Percentiles rank a stretch among this genome's conserved stretches.
Evolutionary conservation across 345 rosid species (phyloP).

Genomic region (Sisymbrium altissimum): DNA sequence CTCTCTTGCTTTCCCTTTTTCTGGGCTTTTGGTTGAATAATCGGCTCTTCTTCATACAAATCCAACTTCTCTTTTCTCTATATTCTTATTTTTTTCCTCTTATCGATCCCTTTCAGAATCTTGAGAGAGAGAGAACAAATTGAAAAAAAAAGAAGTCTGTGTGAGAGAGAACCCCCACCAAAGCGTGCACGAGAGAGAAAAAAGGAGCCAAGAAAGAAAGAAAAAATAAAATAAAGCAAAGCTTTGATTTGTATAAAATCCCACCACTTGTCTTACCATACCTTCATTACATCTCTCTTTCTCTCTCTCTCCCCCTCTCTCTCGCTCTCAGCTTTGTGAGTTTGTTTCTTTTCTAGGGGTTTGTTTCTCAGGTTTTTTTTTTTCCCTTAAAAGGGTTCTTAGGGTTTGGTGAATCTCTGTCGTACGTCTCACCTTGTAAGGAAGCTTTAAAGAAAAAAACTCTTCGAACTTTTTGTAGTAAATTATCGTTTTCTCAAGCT

Average conservation of each 20-base stretch:
- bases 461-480: background rate
- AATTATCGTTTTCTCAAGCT: background rate
- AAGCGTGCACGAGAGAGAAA: conserved; percentile 36
- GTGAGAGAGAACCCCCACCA: conserved; percentile 28
- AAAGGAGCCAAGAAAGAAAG: background rate
- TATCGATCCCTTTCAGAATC: conserved; percentile 33
- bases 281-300: conserved; percentile 22
- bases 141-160: background rate
- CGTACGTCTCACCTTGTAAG: conserved; percentile 11
- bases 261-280: conserved; percentile 23
- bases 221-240: background rate
- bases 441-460: background rate
- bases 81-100: conserved; percentile 12
- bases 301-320: background rate
- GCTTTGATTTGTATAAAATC: conserved; percentile 33
- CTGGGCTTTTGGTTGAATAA: background rate
- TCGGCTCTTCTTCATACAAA: background rate
- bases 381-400: background rate
- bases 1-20: conserved; percentile 12
- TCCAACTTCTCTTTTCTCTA: conserved; percentile 4
- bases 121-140: conserved; percentile 3
- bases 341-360: conserved; percentile 6
- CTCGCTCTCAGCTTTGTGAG: conserved; percentile 24
- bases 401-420: conserved; percentile 20
- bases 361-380: conserved; percentile 10